These are phyloP conservation scores for Clitopilus passeckerianus DNA, from an alignment of 768 basidiomycete genomes.

Conservation along the genomic window DNA sequence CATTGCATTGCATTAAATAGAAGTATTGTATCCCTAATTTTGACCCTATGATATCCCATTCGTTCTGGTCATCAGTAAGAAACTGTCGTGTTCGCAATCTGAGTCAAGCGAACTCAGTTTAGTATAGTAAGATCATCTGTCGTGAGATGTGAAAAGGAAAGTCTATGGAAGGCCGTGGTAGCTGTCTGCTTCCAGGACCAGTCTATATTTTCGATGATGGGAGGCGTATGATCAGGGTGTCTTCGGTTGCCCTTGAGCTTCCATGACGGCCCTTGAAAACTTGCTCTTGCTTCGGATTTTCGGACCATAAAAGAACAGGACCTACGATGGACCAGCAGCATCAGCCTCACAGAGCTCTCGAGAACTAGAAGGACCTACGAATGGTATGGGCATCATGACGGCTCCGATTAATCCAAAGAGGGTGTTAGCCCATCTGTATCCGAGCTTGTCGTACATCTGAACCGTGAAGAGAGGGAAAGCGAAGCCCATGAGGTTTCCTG, in stretches of 20 bases:
- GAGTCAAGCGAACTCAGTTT: too few relatives aligned
- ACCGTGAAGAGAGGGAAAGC: constrained; percentile 61
- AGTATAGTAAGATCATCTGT: too few relatives aligned
- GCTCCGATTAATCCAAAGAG: constrained; percentile 49
- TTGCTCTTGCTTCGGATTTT: constrained; percentile 33
- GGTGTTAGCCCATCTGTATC: constrained; percentile 57
- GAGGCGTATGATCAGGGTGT: background rate
- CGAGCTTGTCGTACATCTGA: constrained; percentile 52
- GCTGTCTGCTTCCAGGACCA: background rate
- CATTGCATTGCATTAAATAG: background rate
- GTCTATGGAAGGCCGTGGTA: background rate
- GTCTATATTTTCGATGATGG: background rate
- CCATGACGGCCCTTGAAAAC: constrained; percentile 34
- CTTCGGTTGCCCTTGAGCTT: constrained; percentile 8
- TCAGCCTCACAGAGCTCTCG: background rate
- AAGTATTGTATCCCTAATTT: background rate
- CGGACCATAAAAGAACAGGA: constrained; percentile 38
- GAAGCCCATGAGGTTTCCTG: constrained; percentile 45
- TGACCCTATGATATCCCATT: background rate
- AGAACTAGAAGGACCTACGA: constrained; percentile 30
- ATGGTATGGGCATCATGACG: constrained; percentile 57
- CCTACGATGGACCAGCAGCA: constrained; percentile 15
- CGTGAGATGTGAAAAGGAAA: background rate
- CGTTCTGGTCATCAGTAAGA: background rate
- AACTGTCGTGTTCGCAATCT: too few relatives aligned